Evolutionary conservation across 2,329 filamentous ascomycete species (phyloP).

Genomic region (Trichoderma pleuroti): DNA sequence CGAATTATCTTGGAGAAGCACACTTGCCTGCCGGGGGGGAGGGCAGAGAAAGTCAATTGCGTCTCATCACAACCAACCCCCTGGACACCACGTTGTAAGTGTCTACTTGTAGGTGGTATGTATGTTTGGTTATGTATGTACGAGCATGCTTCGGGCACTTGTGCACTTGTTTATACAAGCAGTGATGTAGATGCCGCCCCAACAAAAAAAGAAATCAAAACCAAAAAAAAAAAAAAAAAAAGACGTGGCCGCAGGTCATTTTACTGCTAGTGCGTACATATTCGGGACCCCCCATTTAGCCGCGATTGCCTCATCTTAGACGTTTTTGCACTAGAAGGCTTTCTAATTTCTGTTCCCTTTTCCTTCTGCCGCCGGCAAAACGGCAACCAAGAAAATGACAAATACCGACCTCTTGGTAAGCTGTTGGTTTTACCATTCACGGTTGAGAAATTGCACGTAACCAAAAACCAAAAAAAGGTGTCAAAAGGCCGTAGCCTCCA

Average conservation of each 20-base stretch:
- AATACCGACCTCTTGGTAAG: not conserved
- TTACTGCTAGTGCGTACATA: not conserved
- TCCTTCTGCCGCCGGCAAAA: not conserved
- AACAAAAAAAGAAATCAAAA: not conserved
- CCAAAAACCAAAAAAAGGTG: not conserved
- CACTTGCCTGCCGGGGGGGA: not conserved
- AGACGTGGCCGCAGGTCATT: not conserved
- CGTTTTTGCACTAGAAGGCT: not conserved
- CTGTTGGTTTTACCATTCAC: not conserved
- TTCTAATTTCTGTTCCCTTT: not conserved
- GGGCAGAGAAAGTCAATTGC: slow-evolving; percentile 5
- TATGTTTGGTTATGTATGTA: not conserved
- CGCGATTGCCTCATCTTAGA: slow-evolving; percentile 11
- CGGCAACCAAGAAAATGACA: not conserved
- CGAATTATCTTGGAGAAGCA: not conserved
- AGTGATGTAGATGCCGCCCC: not conserved
- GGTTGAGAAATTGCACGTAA: not conserved
- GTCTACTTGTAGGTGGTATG: not conserved
- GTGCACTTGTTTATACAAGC: not conserved
- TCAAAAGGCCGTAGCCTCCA: not conserved
- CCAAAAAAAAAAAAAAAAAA: not conserved
- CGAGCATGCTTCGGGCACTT: not conserved
- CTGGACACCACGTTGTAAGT: not conserved
- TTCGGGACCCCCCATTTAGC: not conserved
- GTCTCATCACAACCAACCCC: not conserved